Evolutionary conservation across 768 basidiomycete species (phyloP).

Genomic region (Rhizopogon vesiculosus): DNA sequence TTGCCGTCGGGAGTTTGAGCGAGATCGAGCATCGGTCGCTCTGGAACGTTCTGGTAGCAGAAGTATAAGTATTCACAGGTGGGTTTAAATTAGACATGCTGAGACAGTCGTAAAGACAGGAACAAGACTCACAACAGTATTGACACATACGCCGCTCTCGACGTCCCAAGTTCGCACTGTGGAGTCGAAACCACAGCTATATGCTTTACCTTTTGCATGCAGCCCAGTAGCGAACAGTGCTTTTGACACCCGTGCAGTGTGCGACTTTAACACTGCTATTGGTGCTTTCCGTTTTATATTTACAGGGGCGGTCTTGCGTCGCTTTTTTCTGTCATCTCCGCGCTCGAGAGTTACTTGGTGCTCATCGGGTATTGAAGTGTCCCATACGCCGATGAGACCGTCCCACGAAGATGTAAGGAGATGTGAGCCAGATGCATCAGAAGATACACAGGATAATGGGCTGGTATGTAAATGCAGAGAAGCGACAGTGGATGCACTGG

Average conservation of each 20-base stretch:
- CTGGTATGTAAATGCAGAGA: conserved; percentile 82
- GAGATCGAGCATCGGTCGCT: conserved; percentile 72
- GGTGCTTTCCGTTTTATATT: conserved; percentile 62
- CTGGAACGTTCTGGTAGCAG: conserved; percentile 50
- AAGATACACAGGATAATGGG: conserved; percentile 67
- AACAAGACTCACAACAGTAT: conserved; percentile 56
- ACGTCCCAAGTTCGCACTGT: conserved; percentile 87
- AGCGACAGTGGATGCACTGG: conserved; percentile 44
- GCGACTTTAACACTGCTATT: conserved; percentile 69
- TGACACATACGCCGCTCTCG: conserved; percentile 64
- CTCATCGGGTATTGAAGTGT: conserved; percentile 49
- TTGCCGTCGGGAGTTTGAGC: conserved; percentile 38
- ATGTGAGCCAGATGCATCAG: conserved; percentile 50
- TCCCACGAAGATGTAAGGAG: conserved; percentile 90
- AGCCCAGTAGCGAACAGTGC: conserved; percentile 48
- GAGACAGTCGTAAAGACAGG: not conserved
- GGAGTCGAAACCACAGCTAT: conserved; percentile 87
- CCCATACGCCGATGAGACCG: conserved; percentile 78
- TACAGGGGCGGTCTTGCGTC: conserved; percentile 46
- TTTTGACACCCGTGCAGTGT: conserved; percentile 77
- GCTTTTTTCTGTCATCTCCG: conserved; percentile 45
- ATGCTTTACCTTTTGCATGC: conserved; percentile 36
- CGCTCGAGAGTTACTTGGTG: conserved; percentile 50
- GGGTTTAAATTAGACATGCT: no score
- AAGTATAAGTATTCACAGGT: no score